Evolutionary conservation across 1,284 basidiomycete genomes (phyloP), one percentile per base, ranked within the genome.

Genomic region (Cryptococcus sp.): DNA sequence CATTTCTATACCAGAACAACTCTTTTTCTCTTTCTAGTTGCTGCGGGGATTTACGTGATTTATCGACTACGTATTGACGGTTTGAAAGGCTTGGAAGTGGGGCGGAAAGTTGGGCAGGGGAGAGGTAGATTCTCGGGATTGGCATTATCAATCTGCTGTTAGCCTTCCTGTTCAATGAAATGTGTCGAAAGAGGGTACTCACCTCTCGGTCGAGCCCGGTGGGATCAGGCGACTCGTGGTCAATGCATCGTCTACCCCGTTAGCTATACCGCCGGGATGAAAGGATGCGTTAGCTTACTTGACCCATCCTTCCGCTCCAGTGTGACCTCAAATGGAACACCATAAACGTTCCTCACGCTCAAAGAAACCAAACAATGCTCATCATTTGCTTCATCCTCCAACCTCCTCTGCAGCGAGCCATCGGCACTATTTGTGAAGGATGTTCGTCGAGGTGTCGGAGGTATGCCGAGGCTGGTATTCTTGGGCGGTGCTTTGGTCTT

Each of bases 1-100:
- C 83, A 69, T 98, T 88, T 25, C 92, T 81, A 67, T 92, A 93
- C 94, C 93, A 98, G 76, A 98, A 98, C 14, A 92, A 70, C 64
- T 89, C 85, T 32, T 84, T 79, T 61, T 87, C 84, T 9, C 78
- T 67, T 36, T 76, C 78, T 55, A 85, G 80, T 62, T 90, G 85
- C 40, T 74, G 74, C 3, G 76, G 69, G 1, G 83, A 81, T 49
- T 87, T 76, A 50, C 79, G 80, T 10, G 84, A 81, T 64, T 88
- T 88, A 19, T 85, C 81, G 0, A 97, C 86, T 16, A 97, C 85
- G 70, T 93, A 98, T 69, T 98, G 94, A n/a, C 91, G 80, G 53
- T 88, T 84, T 3, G 87, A 86, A 31, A 94, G 76, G 4, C 85
- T 84, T 0, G 94, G 94, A 53, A 97, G 89, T 1, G 87, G 81